Base-by-base conservation (phyloP, 2,329 filamentous ascomycete species). In the Ascochyta lentis region DNA sequence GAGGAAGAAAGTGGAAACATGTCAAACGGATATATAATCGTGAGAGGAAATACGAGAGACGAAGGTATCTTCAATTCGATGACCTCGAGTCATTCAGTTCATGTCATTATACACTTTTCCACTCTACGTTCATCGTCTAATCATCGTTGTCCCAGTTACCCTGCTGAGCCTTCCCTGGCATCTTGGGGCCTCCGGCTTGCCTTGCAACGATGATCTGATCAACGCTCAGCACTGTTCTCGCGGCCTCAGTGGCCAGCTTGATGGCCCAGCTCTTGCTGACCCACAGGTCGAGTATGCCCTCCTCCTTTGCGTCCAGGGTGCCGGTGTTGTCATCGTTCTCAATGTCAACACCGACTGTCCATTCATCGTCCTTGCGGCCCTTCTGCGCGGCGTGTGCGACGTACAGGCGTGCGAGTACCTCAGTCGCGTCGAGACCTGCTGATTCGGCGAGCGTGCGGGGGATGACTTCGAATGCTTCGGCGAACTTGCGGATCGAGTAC, bases 181-280 rank as follows among this genome's bases (percentile, higher is more conserved):
- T 94, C 84, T 99, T 99, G 22, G 96, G 95, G 34, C 95, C 95
- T 73, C 95, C 95, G 43, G 96, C 95, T 81, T 98, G 95, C 80
- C 94, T 88, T 61, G 96, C 93, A 54, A 99, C 95, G 74, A 99
- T 99, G 73, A 99, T 99, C 81, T 99, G 96, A 78, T 99, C 95
- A 35, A 99, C 95, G 43, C 92, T 96, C 63, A 99, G 82, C 27
- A 99, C 90, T 43, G 95, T 99, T 70, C 95, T 86, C 49, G 92
- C 94, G 37, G 95, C 89, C 79, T 99, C 95, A 23, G 94, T 97
- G 34, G 95, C 96, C 63, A 99, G 84, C 81, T 95, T 95, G 78
- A 99, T 96, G 42, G 95, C 95, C 94, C 93, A 98, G 73, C 88
- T 89, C 85, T 99, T 99, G 64, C 90, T 88, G 58, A 93, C 87